Evolutionary conservation across 2,329 filamentous ascomycete species (phyloP).

Genomic region (Colletotrichum sp.): DNA sequence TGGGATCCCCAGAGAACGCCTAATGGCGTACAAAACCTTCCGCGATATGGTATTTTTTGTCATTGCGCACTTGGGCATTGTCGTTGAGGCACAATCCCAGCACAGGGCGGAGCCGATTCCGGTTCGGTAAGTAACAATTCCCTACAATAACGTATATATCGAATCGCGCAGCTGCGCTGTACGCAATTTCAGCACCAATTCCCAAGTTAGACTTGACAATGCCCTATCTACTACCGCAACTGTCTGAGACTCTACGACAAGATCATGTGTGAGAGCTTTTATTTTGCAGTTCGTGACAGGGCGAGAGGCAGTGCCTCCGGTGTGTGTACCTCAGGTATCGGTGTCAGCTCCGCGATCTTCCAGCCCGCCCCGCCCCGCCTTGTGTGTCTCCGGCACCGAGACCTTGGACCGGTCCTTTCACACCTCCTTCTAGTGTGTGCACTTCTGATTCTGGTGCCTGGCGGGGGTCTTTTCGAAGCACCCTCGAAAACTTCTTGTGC

Average conservation of each 20-base stretch:
- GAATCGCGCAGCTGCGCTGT: background rate
- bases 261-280: too few relatives aligned
- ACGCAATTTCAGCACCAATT: background rate
- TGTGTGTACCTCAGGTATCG: background rate
- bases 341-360: background rate
- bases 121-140: too few relatives aligned
- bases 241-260: too few relatives aligned
- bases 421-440: background rate
- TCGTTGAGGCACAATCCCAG: too few relatives aligned
- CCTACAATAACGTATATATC: too few relatives aligned
- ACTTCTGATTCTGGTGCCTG: background rate
- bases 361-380: background rate
- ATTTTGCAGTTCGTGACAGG: background rate
- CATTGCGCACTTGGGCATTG: too few relatives aligned
- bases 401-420: background rate
- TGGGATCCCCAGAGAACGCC: too few relatives aligned
- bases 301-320: background rate
- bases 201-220: too few relatives aligned
- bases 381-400: background rate
- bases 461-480: background rate
- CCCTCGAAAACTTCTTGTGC: background rate
- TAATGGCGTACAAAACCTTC: too few relatives aligned
- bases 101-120: too few relatives aligned
- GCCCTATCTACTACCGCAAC: too few relatives aligned
- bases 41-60: too few relatives aligned